Evolutionary conservation across 352 stramenopile species (phyloP), one percentile per base, ranked within the genome.

Genomic region (Pythium monospermum): DNA sequence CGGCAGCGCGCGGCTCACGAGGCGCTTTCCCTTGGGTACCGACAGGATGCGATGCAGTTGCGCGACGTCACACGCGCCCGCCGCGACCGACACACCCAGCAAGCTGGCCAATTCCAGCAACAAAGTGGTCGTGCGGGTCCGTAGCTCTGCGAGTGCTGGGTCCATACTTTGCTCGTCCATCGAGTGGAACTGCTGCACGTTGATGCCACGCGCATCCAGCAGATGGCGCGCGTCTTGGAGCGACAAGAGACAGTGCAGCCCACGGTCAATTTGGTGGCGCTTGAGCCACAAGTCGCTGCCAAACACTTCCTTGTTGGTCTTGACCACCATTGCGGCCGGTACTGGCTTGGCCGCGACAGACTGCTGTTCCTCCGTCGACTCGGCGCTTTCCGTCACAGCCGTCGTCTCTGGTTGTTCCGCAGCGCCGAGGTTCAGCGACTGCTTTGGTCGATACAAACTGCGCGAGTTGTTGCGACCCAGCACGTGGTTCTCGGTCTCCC

Each of bases 161-260:
- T 91, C 83, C 54, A 94, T 89, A 37, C 83, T 69, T 27, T 66
- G 35, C 11, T 71, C 66, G 55, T 83, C 69, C 68, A 93, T 78
- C 26, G 79, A 83, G 53, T 94, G 83, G 55, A 94, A 94, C 43
- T 91, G 75, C 61, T 91, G 80, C 23, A 92, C 83, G 40, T 92
- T 91, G 28, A 94, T 80, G 19, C 80, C 76, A 19, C 83, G 80
- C 7, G 83, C 83, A 41, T 94, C 83, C 22, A 94, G 57, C 30
- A 94, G 58, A 39, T 92, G 83, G 30, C 83, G 83, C 4, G 81
- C 83, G 19, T 94, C 83, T 47, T 94, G 78, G 16, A 94, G 59
- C 10, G 83, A 87, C 31, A 94, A 47, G 49, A 94, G 53, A 41
- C 81, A 88, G 38, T 89, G 70, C 52, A 90, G 70, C 4, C 81